Conservation (phyloP, 352 stramenopile species). For the Phytophthora vignae region DNA sequence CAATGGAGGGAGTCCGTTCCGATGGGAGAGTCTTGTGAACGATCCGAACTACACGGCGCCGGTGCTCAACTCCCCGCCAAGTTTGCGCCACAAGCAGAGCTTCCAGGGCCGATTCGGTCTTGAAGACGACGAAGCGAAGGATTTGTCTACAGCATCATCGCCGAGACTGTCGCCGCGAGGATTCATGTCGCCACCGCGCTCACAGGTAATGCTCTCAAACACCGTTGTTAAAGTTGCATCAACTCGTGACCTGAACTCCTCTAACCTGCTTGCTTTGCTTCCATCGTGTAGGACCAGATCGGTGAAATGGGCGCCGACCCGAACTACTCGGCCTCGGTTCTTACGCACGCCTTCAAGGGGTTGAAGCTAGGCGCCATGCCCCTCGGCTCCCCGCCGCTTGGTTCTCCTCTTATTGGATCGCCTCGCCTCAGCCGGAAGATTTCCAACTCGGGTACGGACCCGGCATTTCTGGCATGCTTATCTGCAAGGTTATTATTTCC, state of each 20-base stretch:
- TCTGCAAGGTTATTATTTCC: neutral
- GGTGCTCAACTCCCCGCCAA: constrained; percentile 59
- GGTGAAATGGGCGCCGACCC: constrained; percentile 40
- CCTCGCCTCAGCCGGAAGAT: constrained; percentile 70
- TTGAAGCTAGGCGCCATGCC: constrained; percentile 43
- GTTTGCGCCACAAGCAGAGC: constrained; percentile 40
- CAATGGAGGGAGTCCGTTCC: constrained; percentile 56
- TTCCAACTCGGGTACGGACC: constrained; percentile 60
- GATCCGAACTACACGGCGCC: constrained; percentile 68
- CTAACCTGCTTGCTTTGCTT: constrained; percentile 11
- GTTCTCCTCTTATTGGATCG: constrained; percentile 53
- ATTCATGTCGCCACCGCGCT: constrained; percentile 49
- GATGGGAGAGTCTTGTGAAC: constrained; percentile 73
- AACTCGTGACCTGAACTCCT: neutral
- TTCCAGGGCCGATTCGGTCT: constrained; percentile 45
- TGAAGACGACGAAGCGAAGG: constrained; percentile 53
- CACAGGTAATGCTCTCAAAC: constrained; percentile 22
- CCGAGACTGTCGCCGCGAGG: constrained; percentile 39
- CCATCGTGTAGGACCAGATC: constrained; percentile 17
- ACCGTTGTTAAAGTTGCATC: neutral
- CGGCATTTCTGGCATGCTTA: neutral
- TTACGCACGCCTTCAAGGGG: constrained; percentile 77
- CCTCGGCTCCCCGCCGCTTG: constrained; percentile 42
- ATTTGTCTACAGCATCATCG: constrained; percentile 27
- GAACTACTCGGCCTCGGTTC: constrained; percentile 59